phyloP scores from a whole-genome alignment of 805 yeast genomes.

The Pichia paraexigua region DNA sequence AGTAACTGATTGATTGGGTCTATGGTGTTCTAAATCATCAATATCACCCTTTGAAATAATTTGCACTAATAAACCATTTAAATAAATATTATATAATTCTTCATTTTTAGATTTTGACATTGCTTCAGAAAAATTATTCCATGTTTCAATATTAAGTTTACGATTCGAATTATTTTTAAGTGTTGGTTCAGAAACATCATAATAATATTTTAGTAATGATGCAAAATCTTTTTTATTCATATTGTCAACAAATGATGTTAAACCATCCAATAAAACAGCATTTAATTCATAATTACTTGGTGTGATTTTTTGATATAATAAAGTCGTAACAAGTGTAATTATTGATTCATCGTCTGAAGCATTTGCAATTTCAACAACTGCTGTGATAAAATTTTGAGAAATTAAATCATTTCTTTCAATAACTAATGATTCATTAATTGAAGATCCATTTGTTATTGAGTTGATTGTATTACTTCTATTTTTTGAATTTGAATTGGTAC shows the following conservation, averaged over 20 bases:
- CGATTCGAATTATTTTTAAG: conserved; percentile 26
- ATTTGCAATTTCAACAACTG: conserved; percentile 59
- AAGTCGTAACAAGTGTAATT: conserved; percentile 68
- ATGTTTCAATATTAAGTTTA: conserved; percentile 33
- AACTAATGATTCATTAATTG: conserved; percentile 13
- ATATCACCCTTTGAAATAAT: conserved; percentile 77
- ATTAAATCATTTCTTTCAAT: conserved; percentile 27
- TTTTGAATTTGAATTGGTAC: neutral
- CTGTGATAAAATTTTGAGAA: conserved; percentile 60
- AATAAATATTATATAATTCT: conserved; percentile 47
- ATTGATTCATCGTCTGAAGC: conserved; percentile 64
- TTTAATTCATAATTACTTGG: conserved; percentile 46
- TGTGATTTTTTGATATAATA: conserved; percentile 66
- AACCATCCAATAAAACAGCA: conserved; percentile 47
- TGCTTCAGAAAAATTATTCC: conserved; percentile 34
- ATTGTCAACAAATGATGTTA: conserved; percentile 52
- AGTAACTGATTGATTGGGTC: conserved; percentile 66
- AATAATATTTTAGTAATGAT: conserved; percentile 50
- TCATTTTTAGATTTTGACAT: conserved; percentile 28
- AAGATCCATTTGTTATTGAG: conserved; percentile 6
- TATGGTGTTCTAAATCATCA: conserved; percentile 61
- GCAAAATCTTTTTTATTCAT: conserved; percentile 62
- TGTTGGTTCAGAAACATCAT: conserved; percentile 40
- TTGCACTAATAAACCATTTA: conserved; percentile 57
- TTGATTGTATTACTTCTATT: conserved; percentile 6